Evolutionary conservation across 495 filamentous ascomycete genomes (phyloP), one percentile per base, ranked within the genome.

Genomic region (Penicillium diatomitis): DNA sequence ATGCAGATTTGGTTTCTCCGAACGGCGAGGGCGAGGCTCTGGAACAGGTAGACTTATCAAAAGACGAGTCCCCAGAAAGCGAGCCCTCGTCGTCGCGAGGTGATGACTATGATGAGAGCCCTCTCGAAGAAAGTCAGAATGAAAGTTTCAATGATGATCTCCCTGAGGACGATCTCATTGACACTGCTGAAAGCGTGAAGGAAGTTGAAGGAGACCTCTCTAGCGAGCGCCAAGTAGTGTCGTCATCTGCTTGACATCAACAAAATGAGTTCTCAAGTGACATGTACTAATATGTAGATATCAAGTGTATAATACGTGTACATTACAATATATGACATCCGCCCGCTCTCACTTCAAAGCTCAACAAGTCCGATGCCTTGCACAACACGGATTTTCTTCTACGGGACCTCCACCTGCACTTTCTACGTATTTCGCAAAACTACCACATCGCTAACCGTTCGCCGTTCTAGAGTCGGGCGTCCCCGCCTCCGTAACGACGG

Each of bases 1-100:
- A 57, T 35, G 47, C 40, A 5, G 52, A 58, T 46, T 48, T 53
- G 32, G 46, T 54, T 28, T 31, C 49, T 3, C 33, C 52, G n/a
- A 29, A 48, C 27, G 40, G 38, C 3, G 54, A 58, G 37, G 61
- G 41, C 30, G 41, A 54, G n/a, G 48, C 53, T 4, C 11, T 42
- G 5, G 31, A 46, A 41, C 38, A 48, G 10, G 43, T 36, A 30
- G 40, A 43, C 31, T 0, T 44, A 34, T 43, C 32, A 5, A n/a
- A 28, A 38, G 47, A 36, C 27, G 47, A 49, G 31, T 30, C 38
- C 30, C 5, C 32, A 5, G 32, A 47, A n/a, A 47, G 11, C 30
- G 8, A 38, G 28, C 29, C 29, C 8, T 34, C 39, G 27, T 41
- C 39, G n/a, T 32, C 32, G 20, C 33, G n/a, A 6, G 11, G 2